Percentiles rank a stretch among this genome's conserved stretches.
Evolutionary conservation across 179 eudicot genomes (phyloP).

Genomic region (Silene coronaria): DNA sequence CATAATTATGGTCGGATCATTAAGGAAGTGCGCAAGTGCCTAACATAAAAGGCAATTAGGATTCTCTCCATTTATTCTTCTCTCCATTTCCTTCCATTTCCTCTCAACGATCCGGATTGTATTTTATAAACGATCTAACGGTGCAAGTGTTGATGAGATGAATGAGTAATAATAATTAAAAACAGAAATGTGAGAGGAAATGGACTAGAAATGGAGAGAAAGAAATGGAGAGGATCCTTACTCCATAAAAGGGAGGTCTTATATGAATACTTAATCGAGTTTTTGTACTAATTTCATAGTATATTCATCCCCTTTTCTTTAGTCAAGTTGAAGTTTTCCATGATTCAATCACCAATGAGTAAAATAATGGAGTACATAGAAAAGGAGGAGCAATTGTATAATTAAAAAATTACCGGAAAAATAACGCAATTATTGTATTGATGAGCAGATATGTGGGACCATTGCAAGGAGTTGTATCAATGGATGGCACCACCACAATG

Average conservation of each 20-base stretch:
- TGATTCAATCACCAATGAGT: not conserved
- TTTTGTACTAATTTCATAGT: not conserved
- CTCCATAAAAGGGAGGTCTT: not conserved
- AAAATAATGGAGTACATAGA: not conserved
- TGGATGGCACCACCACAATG: slow-evolving; percentile 63
- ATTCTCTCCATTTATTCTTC: too few relatives aligned
- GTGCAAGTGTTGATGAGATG: too few relatives aligned
- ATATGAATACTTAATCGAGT: not conserved
- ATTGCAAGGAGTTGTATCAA: slow-evolving; percentile 85
- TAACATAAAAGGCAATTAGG: too few relatives aligned
- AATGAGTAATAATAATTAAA: too few relatives aligned
- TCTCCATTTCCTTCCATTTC: too few relatives aligned
- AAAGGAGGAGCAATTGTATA: slow-evolving; percentile 5
- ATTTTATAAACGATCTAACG: too few relatives aligned
- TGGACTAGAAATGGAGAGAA: too few relatives aligned
- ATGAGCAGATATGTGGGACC: slow-evolving; percentile 86
- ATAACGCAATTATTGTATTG: slow-evolving; percentile 13
- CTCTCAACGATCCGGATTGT: too few relatives aligned
- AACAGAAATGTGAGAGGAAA: too few relatives aligned
- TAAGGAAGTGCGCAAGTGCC: too few relatives aligned
- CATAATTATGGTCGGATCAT: not conserved
- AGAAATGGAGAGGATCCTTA: too few relatives aligned
- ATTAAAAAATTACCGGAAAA: not conserved
- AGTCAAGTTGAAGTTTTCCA: not conserved
- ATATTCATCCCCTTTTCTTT: not conserved